phyloP scores from a whole-genome alignment of 2,329 filamentous ascomycete species.

The Pestalotiopsis sp. region DNA sequence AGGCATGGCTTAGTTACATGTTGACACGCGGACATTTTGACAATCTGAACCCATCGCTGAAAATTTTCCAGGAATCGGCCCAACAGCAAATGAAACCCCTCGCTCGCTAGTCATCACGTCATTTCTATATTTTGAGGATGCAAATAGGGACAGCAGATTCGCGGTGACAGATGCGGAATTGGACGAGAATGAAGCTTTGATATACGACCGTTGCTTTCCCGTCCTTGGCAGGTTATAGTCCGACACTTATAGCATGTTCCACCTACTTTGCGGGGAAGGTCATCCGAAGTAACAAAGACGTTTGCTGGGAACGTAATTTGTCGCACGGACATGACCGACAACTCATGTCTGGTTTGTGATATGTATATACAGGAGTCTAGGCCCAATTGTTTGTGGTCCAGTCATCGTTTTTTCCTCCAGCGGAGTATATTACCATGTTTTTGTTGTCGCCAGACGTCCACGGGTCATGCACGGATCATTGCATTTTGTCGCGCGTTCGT shows the following conservation, averaged over 20 bases:
- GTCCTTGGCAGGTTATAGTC: not conserved
- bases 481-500: too few relatives aligned
- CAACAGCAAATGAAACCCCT: not conserved
- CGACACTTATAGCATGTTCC: conserved; percentile 1
- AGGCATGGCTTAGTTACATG: not conserved
- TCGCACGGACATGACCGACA: too few relatives aligned
- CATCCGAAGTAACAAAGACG: not conserved
- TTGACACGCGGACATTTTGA: not conserved
- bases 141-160: not conserved
- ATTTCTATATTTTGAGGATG: not conserved
- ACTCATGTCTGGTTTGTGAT: too few relatives aligned
- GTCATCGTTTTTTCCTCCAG: too few relatives aligned
- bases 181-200: not conserved
- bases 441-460: not conserved
- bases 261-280: not conserved
- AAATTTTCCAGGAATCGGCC: not conserved
- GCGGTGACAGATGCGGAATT: not conserved
- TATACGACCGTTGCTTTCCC: not conserved
- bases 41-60: not conserved
- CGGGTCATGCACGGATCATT: too few relatives aligned
- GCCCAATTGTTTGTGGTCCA: too few relatives aligned
- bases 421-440: not conserved
- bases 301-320: not conserved
- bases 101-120: not conserved
- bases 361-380: too few relatives aligned